Evolutionary conservation across 495 filamentous ascomycete species (phyloP).

Genomic region (Penicillium manginii): DNA sequence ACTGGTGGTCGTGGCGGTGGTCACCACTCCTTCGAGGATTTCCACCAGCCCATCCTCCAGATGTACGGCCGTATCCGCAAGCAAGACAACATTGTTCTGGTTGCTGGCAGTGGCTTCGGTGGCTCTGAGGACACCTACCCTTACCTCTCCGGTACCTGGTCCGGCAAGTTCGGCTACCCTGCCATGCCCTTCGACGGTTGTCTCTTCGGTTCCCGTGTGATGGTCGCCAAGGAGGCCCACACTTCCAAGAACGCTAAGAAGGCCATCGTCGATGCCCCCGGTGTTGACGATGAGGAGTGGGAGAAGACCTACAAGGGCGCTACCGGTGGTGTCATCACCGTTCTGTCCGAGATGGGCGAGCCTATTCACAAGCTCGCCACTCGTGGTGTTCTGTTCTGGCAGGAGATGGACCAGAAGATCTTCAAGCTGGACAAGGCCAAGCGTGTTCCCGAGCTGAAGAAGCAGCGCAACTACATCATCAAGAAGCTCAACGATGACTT

Average conservation of each 20-base stretch:
- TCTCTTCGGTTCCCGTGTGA: conserved; percentile 53
- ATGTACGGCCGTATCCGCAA: conserved; percentile 50
- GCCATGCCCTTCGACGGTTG: conserved; percentile 55
- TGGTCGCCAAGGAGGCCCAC: conserved; percentile 73
- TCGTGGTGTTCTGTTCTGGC: conserved; percentile 92
- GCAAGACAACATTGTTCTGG: conserved; percentile 49
- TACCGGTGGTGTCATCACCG: conserved; percentile 94
- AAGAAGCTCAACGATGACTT: conserved; percentile 97
- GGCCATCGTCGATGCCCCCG: conserved; percentile 89
- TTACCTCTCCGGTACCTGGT: conserved; percentile 52
- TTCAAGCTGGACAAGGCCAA: conserved; percentile 96
- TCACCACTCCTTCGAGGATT: conserved; percentile 57
- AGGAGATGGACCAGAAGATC: conserved; percentile 97
- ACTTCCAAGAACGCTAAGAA: conserved; percentile 93
- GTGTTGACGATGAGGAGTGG: conserved; percentile 87
- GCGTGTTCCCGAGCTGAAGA: conserved; percentile 87
- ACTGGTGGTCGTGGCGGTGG: conserved; percentile 56
- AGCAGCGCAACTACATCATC: conserved; percentile 92
- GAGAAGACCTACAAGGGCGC: conserved; percentile 95
- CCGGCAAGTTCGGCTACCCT: conserved; percentile 40
- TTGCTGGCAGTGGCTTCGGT: conserved; percentile 56
- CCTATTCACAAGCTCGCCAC: conserved; percentile 98
- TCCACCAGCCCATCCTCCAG: conserved; percentile 50
- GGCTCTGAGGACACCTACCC: conserved; percentile 49
- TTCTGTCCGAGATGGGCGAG: conserved; percentile 97